A percentile compares a stretch with the other conserved stretches of the same genome.
phyloP scores from a whole-genome alignment of 495 filamentous ascomycete genomes.

The Trichoderma reesei region DNA sequence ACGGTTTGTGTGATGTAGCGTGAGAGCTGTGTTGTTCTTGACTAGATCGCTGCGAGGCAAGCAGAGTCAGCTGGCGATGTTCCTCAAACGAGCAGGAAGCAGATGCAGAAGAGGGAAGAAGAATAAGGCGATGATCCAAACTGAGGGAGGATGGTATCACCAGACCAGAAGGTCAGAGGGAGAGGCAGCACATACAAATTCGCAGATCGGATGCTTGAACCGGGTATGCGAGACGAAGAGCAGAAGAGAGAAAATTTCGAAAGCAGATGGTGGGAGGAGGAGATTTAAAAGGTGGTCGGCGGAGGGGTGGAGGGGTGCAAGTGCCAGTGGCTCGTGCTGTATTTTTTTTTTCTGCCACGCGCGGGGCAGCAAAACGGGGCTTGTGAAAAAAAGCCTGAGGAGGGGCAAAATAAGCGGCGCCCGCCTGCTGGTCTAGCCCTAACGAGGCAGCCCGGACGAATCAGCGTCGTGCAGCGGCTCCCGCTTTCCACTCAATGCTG shows the following conservation, averaged over 20 bases:
- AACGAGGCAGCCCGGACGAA: not conserved
- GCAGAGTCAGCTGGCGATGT: slow-evolving; percentile 4
- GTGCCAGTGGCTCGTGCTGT: not conserved
- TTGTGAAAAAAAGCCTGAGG: not conserved
- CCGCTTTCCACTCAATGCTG: not conserved
- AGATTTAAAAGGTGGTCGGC: slow-evolving; percentile 8
- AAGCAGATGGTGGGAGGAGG: slow-evolving; percentile 6
- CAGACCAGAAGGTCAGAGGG: not conserved
- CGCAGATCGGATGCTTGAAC: slow-evolving; percentile 14
- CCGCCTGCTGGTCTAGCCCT: not conserved
- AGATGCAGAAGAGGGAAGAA: not conserved
- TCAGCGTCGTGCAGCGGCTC: not conserved
- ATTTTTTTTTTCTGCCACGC: not conserved
- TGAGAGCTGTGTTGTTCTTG: slow-evolving; percentile 14
- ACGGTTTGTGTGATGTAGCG: slow-evolving; percentile 26
- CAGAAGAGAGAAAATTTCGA: slow-evolving; percentile 9
- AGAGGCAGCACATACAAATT: slow-evolving; percentile 7
- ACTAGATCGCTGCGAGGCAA: slow-evolving; percentile 12
- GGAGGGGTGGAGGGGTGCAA: not conserved
- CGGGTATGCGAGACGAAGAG: slow-evolving; percentile 13
- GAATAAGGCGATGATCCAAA: not conserved
- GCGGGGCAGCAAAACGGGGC: not conserved
- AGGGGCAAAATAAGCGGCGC: slow-evolving; percentile 7
- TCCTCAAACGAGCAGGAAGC: not conserved
- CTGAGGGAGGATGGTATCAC: not conserved